Conservation (phyloP, 1,139 yeast species). For the Kodamaea fungicola region DNA sequence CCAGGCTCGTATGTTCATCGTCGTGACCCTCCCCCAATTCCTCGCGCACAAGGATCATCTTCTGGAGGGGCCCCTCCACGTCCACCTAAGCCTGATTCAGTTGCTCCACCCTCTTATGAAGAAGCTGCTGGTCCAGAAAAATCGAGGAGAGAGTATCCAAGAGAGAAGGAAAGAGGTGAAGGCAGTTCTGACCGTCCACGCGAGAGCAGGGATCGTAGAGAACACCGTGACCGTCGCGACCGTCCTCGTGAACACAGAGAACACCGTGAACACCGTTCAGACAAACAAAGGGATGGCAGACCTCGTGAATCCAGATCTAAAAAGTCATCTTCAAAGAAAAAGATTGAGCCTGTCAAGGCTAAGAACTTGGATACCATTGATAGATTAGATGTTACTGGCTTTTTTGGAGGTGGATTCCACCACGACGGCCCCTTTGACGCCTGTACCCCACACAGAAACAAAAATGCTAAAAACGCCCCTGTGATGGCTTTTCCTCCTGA, state of each 20-base stretch:
- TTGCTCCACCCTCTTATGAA: constrained; percentile 62
- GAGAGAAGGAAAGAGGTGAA: constrained; percentile 35
- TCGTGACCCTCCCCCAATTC: constrained; percentile 34
- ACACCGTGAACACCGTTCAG: constrained; percentile 3
- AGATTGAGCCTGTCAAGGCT: constrained; percentile 43
- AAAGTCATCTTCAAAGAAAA: constrained; percentile 37
- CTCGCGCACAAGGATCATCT: constrained; percentile 13
- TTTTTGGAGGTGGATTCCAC: constrained; percentile 93
- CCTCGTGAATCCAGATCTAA: constrained; percentile 8
- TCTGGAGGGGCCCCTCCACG: constrained; percentile 26
- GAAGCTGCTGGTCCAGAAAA: constrained; percentile 58
- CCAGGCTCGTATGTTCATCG: constrained; percentile 34
- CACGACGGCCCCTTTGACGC: constrained; percentile 99
- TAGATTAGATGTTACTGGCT: constrained; percentile 90
- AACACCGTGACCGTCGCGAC: constrained; percentile 4
- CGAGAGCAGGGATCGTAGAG: constrained; percentile 6
- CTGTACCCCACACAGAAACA: constrained; percentile 93
- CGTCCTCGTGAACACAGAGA: not conserved
- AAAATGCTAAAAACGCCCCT: constrained; percentile 77
- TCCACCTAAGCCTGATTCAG: constrained; percentile 28
- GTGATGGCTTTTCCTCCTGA: constrained; percentile 93
- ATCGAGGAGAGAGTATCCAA: constrained; percentile 44
- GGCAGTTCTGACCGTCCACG: constrained; percentile 4
- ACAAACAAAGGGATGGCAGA: constrained; percentile 1
- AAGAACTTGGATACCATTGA: constrained; percentile 88